These are phyloP conservation scores for Plasmodium relictum DNA, from an alignment of 169 alveolate species.

Conservation along the genomic window DNA sequence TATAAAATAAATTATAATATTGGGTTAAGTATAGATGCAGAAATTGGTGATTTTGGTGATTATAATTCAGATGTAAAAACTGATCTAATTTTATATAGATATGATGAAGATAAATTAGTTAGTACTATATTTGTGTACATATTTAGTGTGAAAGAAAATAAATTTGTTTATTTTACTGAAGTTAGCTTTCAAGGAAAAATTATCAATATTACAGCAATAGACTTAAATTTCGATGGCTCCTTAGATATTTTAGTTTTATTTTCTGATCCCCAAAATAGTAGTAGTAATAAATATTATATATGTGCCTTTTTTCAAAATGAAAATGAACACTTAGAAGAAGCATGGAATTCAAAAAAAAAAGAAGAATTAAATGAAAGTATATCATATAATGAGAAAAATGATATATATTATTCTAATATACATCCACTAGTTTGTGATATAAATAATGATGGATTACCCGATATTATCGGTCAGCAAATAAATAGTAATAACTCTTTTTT, in stretches of 20 bases:
- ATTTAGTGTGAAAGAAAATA: constrained; percentile 22
- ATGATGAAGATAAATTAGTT: constrained; percentile 27
- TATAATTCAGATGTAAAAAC: constrained; percentile 77
- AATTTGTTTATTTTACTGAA: constrained; percentile 46
- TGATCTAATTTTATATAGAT: constrained; percentile 59
- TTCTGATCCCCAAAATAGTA: constrained; percentile 53
- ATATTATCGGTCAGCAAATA: constrained; percentile 80
- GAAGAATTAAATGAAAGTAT: constrained; percentile 39
- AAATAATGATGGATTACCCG: constrained; percentile 89
- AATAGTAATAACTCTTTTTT: constrained; percentile 61
- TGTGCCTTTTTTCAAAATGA: constrained; percentile 66
- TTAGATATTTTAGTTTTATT: constrained; percentile 81
- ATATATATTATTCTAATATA: constrained; percentile 79
- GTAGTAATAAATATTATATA: constrained; percentile 20
- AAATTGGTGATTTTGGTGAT: constrained; percentile 76
- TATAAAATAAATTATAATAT: constrained; percentile 60
- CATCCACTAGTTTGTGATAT: constrained; percentile 88
- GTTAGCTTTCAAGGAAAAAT: constrained; percentile 77
- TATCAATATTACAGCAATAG: constrained; percentile 79
- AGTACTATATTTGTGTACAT: constrained; percentile 66
- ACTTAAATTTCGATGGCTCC: constrained; percentile 79
- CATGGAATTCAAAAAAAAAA: constrained; percentile 52
- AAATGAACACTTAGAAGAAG: constrained; percentile 63
- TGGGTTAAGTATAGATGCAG: constrained; percentile 69
- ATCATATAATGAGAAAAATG: constrained; percentile 9